phyloP scores from a whole-genome alignment of 306 rosid genomes.

The Rosa chinensis region DNA sequence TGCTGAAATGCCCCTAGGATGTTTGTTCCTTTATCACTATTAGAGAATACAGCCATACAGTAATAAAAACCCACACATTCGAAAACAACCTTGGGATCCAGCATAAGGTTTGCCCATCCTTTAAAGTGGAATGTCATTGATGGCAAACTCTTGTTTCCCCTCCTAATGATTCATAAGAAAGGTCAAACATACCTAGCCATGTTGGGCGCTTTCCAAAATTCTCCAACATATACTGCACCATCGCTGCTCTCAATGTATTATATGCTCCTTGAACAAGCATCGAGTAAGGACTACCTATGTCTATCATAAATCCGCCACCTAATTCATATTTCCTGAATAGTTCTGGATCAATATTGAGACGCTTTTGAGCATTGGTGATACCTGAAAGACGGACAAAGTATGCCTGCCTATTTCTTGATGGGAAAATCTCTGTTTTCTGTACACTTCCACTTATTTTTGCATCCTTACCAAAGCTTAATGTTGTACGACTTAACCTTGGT shows the following conservation, averaged over 20 bases:
- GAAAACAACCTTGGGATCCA: background rate
- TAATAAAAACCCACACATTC: background rate
- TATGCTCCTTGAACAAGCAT: background rate
- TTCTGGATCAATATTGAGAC: background rate
- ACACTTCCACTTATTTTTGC: background rate
- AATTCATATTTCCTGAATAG: background rate
- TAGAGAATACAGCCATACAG: background rate
- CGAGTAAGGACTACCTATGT: background rate
- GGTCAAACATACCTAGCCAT: background rate
- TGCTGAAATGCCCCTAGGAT: conserved; percentile 11
- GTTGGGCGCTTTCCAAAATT: background rate
- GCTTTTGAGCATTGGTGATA: background rate
- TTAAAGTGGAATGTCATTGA: background rate
- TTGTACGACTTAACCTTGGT: background rate
- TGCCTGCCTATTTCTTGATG: background rate
- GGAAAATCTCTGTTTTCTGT: background rate
- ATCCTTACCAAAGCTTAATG: background rate
- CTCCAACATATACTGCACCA: background rate
- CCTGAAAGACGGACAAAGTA: background rate
- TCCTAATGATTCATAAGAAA: background rate
- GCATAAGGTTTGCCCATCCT: conserved; percentile 1
- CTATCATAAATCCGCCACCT: background rate
- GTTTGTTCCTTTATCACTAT: background rate
- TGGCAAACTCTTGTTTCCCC: background rate
- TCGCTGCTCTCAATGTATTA: background rate